Evolutionary conservation across 139 green algal genomes (phyloP).

Genomic region (Edaphochlamys debaryana): DNA sequence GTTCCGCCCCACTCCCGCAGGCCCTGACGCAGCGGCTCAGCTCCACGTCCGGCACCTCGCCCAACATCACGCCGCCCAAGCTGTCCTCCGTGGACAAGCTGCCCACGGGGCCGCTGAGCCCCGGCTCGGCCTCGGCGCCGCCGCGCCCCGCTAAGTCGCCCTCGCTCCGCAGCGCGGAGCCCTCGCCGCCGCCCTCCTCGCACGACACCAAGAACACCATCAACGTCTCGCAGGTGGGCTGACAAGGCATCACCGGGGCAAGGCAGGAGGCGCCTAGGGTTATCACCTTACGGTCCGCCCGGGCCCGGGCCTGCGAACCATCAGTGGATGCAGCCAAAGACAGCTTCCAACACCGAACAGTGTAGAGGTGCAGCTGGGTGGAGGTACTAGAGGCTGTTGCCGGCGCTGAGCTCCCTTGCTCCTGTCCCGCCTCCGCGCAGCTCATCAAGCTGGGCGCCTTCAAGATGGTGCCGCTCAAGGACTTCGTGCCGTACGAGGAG

Average conservation of each 20-base stretch:
- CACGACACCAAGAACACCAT: slow-evolving; percentile 46
- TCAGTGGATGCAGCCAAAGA: too few relatives aligned
- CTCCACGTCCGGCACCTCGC: not conserved
- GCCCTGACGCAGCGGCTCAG: slow-evolving; percentile 9
- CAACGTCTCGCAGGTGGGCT: slow-evolving; percentile 28
- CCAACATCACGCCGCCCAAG: too few relatives aligned
- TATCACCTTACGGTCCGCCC: too few relatives aligned
- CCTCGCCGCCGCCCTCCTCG: not conserved
- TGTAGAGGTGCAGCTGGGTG: too few relatives aligned
- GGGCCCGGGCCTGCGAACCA: too few relatives aligned
- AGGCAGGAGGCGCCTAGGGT: too few relatives aligned
- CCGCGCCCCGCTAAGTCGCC: not conserved
- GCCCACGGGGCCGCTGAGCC: too few relatives aligned
- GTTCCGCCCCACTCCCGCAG: too few relatives aligned
- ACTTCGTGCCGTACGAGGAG: slow-evolving; percentile 58
- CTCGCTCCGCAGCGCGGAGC: not conserved
- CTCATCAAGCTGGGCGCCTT: slow-evolving; percentile 46
- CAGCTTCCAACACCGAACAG: too few relatives aligned
- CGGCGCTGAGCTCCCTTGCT: too few relatives aligned
- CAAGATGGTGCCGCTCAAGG: slow-evolving; percentile 46
- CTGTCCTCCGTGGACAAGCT: not conserved
- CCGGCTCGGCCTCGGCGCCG: too few relatives aligned
- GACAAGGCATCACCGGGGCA: not conserved
- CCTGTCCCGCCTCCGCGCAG: not conserved
- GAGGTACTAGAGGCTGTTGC: too few relatives aligned